Base-by-base conservation (phyloP, 495 filamentous ascomycete species). In the Xylaria venustula region DNA sequence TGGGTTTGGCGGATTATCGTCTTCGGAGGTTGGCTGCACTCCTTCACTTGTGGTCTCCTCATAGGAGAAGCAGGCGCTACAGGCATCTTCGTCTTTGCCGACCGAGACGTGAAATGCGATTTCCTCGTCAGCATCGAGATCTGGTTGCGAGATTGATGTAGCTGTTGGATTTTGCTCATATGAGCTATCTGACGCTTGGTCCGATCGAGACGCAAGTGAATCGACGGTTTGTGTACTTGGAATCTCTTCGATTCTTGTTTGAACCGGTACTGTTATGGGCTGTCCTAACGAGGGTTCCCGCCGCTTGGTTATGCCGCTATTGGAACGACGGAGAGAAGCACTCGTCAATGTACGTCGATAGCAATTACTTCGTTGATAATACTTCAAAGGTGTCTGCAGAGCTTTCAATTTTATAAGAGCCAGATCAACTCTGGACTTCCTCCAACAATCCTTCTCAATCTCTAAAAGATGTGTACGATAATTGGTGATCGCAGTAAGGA, bases 131-230 rank as follows among this genome's bases (percentile, higher is more conserved):
- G 53, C n/a, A 54, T 42, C 12, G 53, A 0, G 17, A 44, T 55
- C 53, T 55, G 40, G 32, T 12, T 17, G 11, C 32, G 9, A 15
- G 26, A 22, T 55, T 32, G 17, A 45, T 9, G 25, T 7, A 32
- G 53, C 40, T 44, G 25, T 44, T 30, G n/a, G 26, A 40, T 45
- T 8, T 55, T 55, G 37, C 40, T 55, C 53, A 54, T 36, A 28
- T 28, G 36, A 54, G 26, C 22, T 45, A 23, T 45, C 15, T 15
- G n/a, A 40, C 40, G 6, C 23, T 22, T 37, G 40, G 0, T 55
- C 40, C 9, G 53, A n/a, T 32, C 25, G 7, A 4, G 53, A 41
- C 15, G 23, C 19, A 15, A 4, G 14, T 15, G 51, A 54, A 36
- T 12, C 14, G 19, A 14, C 51, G 28, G 15, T 5, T 25, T 25